phyloP scores from a whole-genome alignment of 345 rosid genomes.

The Eucalyptus polybractea region DNA sequence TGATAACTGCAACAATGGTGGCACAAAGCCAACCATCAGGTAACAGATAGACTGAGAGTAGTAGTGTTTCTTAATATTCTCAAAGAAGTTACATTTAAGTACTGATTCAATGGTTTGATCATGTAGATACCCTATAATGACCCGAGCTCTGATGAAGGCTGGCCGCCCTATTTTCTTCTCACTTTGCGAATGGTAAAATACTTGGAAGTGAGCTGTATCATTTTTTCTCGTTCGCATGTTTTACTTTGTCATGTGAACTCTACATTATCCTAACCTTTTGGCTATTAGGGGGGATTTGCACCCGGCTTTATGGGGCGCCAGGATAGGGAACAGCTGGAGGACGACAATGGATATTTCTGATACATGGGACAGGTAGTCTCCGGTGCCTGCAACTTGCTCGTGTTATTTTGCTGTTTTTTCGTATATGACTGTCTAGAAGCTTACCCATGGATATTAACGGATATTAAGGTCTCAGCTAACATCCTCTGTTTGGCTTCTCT shows the following conservation, averaged over 20 bases:
- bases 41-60: neutral
- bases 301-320: slow-evolving; percentile 81
- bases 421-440: neutral
- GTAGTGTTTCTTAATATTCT: neutral
- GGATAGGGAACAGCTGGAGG: slow-evolving; percentile 91
- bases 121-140: slow-evolving; percentile 77
- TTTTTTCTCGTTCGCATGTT: neutral
- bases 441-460: neutral
- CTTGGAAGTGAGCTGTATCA: neutral
- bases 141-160: slow-evolving; percentile 61
- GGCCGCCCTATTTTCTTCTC: slow-evolving; percentile 78
- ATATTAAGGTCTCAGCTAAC: neutral
- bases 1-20: slow-evolving; percentile 68
- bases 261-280: neutral
- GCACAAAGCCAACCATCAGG: slow-evolving; percentile 58
- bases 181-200: slow-evolving; percentile 70
- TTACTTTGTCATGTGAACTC: neutral
- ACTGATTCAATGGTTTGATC: neutral
- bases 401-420: neutral
- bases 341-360: slow-evolving; percentile 75
- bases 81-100: neutral
- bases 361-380: slow-evolving; percentile 50
- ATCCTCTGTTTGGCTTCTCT: neutral
- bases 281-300: slow-evolving; percentile 73
- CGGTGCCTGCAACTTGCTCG: neutral